phyloP scores from a whole-genome alignment of 306 rosid species.

The Luffa acutangula region DNA sequence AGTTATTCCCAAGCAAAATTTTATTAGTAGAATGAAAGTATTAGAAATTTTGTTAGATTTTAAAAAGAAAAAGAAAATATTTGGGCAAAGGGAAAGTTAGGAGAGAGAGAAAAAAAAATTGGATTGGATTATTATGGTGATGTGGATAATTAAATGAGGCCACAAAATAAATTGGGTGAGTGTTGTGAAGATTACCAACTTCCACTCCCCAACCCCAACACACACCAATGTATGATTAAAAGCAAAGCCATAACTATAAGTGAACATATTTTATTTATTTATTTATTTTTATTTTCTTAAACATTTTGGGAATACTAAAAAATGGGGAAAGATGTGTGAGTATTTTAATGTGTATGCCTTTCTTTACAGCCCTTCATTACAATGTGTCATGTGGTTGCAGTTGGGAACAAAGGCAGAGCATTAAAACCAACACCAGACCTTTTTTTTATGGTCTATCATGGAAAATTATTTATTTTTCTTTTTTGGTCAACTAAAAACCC shows the following conservation, averaged over 20 bases:
- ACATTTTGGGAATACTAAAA: neutral
- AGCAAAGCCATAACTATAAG: slow-evolving; percentile 10
- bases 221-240: slow-evolving; percentile 20
- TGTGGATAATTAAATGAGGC: slow-evolving; percentile 28
- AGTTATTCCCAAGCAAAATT: no score
- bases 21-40: no score
- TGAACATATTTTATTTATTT: neutral
- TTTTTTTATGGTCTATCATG: neutral
- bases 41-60: no score
- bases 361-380: slow-evolving; percentile 17
- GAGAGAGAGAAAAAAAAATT: no score
- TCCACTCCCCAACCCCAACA: slow-evolving; percentile 21
- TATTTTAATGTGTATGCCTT: slow-evolving; percentile 14
- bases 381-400: slow-evolving; percentile 36
- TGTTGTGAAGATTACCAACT: slow-evolving; percentile 22
- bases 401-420: slow-evolving; percentile 26
- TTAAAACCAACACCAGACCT: neutral
- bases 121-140: neutral
- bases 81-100: neutral
- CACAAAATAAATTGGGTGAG: slow-evolving; percentile 26
- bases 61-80: no score
- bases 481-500: neutral
- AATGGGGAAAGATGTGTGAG: slow-evolving; percentile 4
- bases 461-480: neutral
- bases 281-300: neutral